Conservation (phyloP, 345 rosid genomes). For the Linum trigynum region DNA sequence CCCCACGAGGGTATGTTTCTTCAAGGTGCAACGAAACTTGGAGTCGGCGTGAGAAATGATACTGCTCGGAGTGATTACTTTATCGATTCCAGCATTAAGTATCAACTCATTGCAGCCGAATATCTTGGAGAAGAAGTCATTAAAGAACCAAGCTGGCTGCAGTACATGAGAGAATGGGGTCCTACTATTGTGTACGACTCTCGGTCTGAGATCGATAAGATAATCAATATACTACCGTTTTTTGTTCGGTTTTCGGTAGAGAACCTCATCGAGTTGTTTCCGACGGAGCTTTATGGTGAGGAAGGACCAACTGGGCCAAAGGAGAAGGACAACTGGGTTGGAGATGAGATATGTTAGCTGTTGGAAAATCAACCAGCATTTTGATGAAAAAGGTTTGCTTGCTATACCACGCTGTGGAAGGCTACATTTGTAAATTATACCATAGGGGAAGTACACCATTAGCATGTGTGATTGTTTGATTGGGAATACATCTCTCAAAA, state of each 20-base stretch:
- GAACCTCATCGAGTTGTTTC: conserved; percentile 69
- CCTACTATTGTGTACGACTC: conserved; percentile 74
- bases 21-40: conserved; percentile 70
- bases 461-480: no score
- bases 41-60: conserved; percentile 71
- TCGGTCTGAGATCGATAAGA: conserved; percentile 62
- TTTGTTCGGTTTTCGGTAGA: conserved; percentile 67
- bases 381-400: no score
- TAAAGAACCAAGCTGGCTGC: conserved; percentile 70
- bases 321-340: conserved; percentile 81
- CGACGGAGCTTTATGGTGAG: conserved; percentile 84
- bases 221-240: conserved; percentile 51
- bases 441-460: no score
- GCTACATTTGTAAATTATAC: no score
- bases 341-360: conserved; percentile 60
- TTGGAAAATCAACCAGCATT: no score
- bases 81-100: conserved; percentile 64
- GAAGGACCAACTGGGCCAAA: conserved; percentile 97
- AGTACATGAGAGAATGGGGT: conserved; percentile 96
- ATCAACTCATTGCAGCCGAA: conserved; percentile 65
- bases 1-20: conserved; percentile 71
- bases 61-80: conserved; percentile 42
- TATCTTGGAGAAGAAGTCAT: conserved; percentile 54
- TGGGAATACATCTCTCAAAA: no score
- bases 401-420: no score